These are phyloP conservation scores for Didymosphaeria variabile DNA, from an alignment of 2,329 filamentous ascomycete species.

Conservation along the genomic window DNA sequence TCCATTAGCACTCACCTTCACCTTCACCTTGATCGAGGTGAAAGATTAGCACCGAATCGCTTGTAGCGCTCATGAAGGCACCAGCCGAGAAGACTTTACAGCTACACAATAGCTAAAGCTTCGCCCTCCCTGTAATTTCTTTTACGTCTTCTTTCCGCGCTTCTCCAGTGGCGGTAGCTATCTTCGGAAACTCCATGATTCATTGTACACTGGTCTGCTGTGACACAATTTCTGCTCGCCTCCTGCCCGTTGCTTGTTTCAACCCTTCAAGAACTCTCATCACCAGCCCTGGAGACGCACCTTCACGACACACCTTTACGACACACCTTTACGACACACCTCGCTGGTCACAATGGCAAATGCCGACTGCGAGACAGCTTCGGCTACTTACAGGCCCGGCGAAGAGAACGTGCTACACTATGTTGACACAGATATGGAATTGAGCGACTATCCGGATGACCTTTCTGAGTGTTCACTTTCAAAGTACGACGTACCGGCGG, in stretches of 20 bases:
- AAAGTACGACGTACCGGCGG: background rate
- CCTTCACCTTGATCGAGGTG: background rate
- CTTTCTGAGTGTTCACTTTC: conserved; percentile 22
- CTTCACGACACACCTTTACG: background rate
- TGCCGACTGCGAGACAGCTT: background rate
- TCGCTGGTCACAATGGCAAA: background rate
- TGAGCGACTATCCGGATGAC: conserved; percentile 24
- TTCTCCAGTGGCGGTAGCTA: too few relatives aligned
- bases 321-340: background rate
- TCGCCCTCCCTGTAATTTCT: background rate
- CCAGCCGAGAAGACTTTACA: too few relatives aligned
- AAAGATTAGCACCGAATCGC: background rate
- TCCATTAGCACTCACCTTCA: conserved; percentile 2
- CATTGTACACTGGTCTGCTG: too few relatives aligned
- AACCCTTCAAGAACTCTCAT: background rate
- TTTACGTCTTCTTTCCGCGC: background rate
- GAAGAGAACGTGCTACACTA: background rate
- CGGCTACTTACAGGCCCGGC: too few relatives aligned
- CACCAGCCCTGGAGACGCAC: too few relatives aligned
- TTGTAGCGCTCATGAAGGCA: background rate
- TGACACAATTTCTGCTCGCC: too few relatives aligned
- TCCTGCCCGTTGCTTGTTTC: background rate
- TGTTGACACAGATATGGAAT: background rate
- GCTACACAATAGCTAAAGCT: too few relatives aligned
- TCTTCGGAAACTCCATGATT: too few relatives aligned